phyloP scores from a whole-genome alignment of 768 basidiomycete species.

The Collybia mongolica region DNA sequence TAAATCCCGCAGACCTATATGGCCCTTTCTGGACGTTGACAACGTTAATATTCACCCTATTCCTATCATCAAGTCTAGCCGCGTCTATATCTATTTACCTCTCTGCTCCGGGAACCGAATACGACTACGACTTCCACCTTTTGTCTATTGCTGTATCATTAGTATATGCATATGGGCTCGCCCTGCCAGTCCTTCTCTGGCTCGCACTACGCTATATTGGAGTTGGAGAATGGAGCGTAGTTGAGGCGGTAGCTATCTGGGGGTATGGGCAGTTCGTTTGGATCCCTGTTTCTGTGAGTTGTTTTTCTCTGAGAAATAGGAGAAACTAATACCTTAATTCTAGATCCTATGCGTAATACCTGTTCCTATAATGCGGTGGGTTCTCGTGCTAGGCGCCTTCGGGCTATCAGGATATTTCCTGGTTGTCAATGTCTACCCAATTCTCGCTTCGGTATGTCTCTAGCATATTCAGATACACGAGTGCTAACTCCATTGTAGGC shows the following conservation, averaged over 20 bases:
- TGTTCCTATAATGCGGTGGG: slow-evolving; percentile 79
- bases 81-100: slow-evolving; percentile 88
- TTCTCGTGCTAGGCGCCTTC: slow-evolving; percentile 70
- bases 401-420: slow-evolving; percentile 87
- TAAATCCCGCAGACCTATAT: slow-evolving; percentile 73
- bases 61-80: slow-evolving; percentile 90
- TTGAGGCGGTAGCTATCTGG: slow-evolving; percentile 81
- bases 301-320: not conserved
- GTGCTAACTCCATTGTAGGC: slow-evolving; percentile 43
- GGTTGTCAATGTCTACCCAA: slow-evolving; percentile 81
- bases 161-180: slow-evolving; percentile 87
- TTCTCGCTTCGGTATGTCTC: slow-evolving; percentile 73
- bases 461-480: not conserved
- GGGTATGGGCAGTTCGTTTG: slow-evolving; percentile 83
- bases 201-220: slow-evolving; percentile 80
- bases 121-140: slow-evolving; percentile 85
- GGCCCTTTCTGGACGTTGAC: slow-evolving; percentile 99
- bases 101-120: slow-evolving; percentile 50
- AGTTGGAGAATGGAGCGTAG: slow-evolving; percentile 85
- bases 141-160: slow-evolving; percentile 80
- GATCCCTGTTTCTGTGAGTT: slow-evolving; percentile 81
- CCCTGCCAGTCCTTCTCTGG: slow-evolving; percentile 83
- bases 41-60: slow-evolving; percentile 90
- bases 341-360: slow-evolving; percentile 88
- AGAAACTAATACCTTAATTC: not conserved